Evolutionary conservation across 2,329 filamentous ascomycete species (phyloP).

Genomic region (Penicillium aurantiogriseum): DNA sequence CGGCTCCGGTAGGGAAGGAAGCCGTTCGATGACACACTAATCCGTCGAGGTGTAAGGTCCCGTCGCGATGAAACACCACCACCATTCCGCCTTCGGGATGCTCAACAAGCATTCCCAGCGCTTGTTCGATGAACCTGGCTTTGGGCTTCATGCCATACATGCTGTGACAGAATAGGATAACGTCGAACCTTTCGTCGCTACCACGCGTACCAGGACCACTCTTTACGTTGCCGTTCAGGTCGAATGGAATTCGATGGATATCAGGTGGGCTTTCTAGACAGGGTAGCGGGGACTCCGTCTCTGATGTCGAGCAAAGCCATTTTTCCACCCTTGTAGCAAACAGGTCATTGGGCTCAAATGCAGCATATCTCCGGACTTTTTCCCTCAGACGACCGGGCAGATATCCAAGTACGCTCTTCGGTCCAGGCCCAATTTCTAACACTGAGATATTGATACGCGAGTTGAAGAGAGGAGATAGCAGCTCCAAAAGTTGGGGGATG

Average conservation of each 20-base stretch:
- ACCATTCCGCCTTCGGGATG: slow-evolving; percentile 42
- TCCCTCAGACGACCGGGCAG: slow-evolving; percentile 44
- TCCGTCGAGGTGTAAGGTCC: slow-evolving; percentile 44
- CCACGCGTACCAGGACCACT: slow-evolving; percentile 19
- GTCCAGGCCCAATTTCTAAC: slow-evolving; percentile 61
- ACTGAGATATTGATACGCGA: slow-evolving; percentile 49
- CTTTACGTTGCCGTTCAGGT: slow-evolving; percentile 23
- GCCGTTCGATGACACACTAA: slow-evolving; percentile 51
- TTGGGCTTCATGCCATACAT: slow-evolving; percentile 60
- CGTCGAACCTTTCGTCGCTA: slow-evolving; percentile 48
- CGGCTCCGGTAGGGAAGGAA: slow-evolving; percentile 47
- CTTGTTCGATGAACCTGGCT: slow-evolving; percentile 45
- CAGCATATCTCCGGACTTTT: slow-evolving; percentile 52
- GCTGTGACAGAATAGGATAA: slow-evolving; percentile 63
- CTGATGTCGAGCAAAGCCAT: slow-evolving; percentile 37
- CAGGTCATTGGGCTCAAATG: slow-evolving; percentile 54
- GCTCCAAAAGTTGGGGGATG: slow-evolving; percentile 41
- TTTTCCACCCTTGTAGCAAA: slow-evolving; percentile 48
- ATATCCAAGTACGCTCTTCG: slow-evolving; percentile 53
- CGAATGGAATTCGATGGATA: slow-evolving; percentile 12
- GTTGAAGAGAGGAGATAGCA: slow-evolving; percentile 45
- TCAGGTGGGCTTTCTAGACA: slow-evolving; percentile 5
- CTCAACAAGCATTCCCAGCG: slow-evolving; percentile 49
- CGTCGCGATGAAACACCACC: slow-evolving; percentile 57
- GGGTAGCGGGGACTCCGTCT: slow-evolving; percentile 25